phyloP scores from a whole-genome alignment of 2,329 filamentous ascomycete species.

The Boeremia exigua region DNA sequence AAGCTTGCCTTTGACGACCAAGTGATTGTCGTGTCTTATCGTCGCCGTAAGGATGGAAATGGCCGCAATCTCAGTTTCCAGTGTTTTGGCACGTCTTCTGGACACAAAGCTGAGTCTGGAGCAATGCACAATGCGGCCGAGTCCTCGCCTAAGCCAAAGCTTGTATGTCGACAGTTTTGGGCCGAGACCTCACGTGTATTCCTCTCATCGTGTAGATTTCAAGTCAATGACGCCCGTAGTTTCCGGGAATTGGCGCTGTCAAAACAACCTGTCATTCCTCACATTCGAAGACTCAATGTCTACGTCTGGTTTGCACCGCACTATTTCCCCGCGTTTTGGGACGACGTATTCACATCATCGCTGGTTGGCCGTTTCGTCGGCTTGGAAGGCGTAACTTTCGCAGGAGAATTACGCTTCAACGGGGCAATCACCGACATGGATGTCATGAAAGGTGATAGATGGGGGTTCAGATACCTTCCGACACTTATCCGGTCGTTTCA shows the following conservation, averaged over 20 bases:
- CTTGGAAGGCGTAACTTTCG: background rate
- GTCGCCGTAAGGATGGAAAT: no score
- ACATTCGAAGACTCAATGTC: background rate
- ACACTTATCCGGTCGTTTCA: background rate
- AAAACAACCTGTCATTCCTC: background rate
- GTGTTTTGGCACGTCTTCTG: no score
- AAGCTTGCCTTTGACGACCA: background rate
- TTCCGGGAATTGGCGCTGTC: background rate
- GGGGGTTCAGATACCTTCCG: background rate
- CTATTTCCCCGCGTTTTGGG: background rate
- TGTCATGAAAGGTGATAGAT: background rate
- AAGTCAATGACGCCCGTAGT: background rate
- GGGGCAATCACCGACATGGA: background rate
- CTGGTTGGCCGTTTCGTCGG: background rate
- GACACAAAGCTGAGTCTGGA: no score
- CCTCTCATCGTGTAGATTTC: background rate
- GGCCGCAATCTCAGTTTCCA: no score
- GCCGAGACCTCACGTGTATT: background rate
- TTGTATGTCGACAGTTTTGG: slow-evolving; percentile 1
- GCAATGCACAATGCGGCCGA: no score
- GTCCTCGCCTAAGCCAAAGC: background rate
- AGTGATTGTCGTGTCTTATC: background rate
- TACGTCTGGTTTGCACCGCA: background rate
- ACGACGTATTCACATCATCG: background rate
- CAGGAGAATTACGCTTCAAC: background rate